phyloP scores from a whole-genome alignment of 2,329 filamentous ascomycete species.

The Pseudonectria foliicola region DNA sequence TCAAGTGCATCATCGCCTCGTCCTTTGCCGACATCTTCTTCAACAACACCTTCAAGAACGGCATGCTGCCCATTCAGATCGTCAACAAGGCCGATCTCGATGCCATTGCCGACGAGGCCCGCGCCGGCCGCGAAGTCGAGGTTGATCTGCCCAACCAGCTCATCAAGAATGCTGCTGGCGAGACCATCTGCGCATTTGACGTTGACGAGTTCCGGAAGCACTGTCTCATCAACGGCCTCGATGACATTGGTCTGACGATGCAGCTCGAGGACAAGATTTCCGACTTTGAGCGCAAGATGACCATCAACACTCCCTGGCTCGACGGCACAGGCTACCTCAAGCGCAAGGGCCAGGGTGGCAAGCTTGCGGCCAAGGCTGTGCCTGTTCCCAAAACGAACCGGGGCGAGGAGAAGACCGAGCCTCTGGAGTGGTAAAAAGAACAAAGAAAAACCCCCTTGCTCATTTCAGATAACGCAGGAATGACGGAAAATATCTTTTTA shows the following conservation, averaged over 20 bases:
- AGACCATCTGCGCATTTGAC: constrained; percentile 70
- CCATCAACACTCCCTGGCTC: constrained; percentile 78
- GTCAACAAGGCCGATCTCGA: constrained; percentile 59
- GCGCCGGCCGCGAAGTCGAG: constrained; percentile 75
- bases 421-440: constrained; percentile 70
- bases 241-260: constrained; percentile 93
- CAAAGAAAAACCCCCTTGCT: too few relatives aligned
- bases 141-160: constrained; percentile 81
- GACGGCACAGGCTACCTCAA: constrained; percentile 78
- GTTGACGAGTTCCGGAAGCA: constrained; percentile 93
- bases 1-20: constrained; percentile 86
- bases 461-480: too few relatives aligned
- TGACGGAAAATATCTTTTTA: constrained; percentile 9
- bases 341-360: constrained; percentile 47
- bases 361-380: constrained; percentile 50
- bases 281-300: constrained; percentile 72
- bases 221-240: constrained; percentile 85
- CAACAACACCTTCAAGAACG: constrained; percentile 99
- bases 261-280: constrained; percentile 85
- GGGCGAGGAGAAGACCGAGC: constrained; percentile 76
- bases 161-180: constrained; percentile 69
- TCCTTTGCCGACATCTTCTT: constrained; percentile 78
- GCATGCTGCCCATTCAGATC: constrained; percentile 86
- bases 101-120: constrained; percentile 68
- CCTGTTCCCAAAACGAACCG: constrained; percentile 84